Evolutionary conservation across 768 basidiomycete species (phyloP).

Genomic region (Tephrocybe sp.): DNA sequence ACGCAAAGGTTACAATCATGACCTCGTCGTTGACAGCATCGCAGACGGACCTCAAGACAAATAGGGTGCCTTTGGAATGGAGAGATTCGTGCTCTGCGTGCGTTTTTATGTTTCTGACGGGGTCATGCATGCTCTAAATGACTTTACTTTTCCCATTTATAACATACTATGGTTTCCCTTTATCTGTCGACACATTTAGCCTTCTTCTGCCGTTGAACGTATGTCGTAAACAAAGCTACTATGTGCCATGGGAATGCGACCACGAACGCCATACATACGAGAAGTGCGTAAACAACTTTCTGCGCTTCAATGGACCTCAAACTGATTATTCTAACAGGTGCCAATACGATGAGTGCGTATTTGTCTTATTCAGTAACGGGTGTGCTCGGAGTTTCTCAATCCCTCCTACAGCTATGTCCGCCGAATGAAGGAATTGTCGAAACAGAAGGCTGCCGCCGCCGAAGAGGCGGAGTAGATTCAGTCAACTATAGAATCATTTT

Average conservation of each 20-base stretch:
- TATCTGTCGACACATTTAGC: conserved; percentile 38
- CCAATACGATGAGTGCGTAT: conserved; percentile 89
- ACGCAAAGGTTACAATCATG: conserved; percentile 37
- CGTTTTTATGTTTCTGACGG: conserved; percentile 30
- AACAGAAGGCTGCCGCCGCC: conserved; percentile 52
- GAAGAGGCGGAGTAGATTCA: conserved; percentile 32
- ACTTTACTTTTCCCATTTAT: background rate
- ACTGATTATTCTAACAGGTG: conserved; percentile 50
- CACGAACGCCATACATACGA: conserved; percentile 85
- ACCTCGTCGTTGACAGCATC: conserved; percentile 77
- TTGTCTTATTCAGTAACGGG: background rate
- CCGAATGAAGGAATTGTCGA: conserved; percentile 81
- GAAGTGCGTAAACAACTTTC: conserved; percentile 49
- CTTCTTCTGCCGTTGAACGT: conserved; percentile 84
- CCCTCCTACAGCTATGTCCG: conserved; percentile 64
- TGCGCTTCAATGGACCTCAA: background rate
- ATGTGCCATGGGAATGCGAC: conserved; percentile 92
- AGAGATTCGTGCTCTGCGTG: conserved; percentile 91
- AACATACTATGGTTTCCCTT: background rate
- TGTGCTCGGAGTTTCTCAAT: conserved; percentile 9
- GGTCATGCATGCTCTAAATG: conserved; percentile 5
- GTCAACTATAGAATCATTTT: conserved; percentile 10
- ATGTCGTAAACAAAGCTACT: conserved; percentile 75
- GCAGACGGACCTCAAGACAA: conserved; percentile 74
- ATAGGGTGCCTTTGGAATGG: conserved; percentile 77